phyloP scores from a whole-genome alignment of 441 rosid genomes.

The Arabidopsis hybrid region DNA sequence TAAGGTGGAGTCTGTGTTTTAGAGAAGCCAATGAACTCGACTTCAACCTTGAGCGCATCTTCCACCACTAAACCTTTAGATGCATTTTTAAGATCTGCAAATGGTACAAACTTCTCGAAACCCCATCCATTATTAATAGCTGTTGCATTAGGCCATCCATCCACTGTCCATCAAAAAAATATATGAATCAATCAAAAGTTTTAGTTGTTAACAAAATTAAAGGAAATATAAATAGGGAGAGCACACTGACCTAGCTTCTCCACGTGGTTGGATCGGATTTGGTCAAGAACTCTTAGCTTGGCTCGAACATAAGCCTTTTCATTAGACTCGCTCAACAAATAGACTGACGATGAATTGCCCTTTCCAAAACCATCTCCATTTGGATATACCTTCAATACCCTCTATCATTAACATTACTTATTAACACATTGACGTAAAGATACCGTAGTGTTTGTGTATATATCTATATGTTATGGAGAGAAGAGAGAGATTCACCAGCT shows the following conservation, averaged over 20 bases:
- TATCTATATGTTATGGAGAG: no score
- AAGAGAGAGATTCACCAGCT: constrained; percentile 15
- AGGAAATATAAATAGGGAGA: not conserved
- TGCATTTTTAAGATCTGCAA: constrained; percentile 13
- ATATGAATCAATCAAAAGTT: not conserved
- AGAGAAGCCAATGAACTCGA: constrained; percentile 17
- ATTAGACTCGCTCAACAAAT: constrained; percentile 18
- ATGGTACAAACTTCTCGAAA: constrained; percentile 7
- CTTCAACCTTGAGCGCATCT: constrained; percentile 8
- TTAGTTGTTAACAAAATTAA: not conserved
- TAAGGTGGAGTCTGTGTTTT: not conserved
- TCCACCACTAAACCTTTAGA: constrained; percentile 9
- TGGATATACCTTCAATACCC: constrained; percentile 31
- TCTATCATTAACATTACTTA: not conserved
- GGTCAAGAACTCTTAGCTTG: constrained; percentile 17
- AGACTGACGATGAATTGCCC: constrained; percentile 20
- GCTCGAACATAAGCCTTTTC: constrained; percentile 28
- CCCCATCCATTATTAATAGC: constrained; percentile 11
- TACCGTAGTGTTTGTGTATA: no score
- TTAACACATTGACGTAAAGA: not conserved
- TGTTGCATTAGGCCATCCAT: constrained; percentile 8
- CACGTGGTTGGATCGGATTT: not conserved
- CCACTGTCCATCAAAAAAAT: constrained; percentile 2
- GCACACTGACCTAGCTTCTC: constrained; percentile 2
- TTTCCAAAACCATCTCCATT: constrained; percentile 18